A percentile compares a stretch with the other conserved stretches of the same genome.
These are phyloP conservation scores for Mrakia gelida DNA, from an alignment of 768 basidiomycete species.

Conservation along the genomic window DNA sequence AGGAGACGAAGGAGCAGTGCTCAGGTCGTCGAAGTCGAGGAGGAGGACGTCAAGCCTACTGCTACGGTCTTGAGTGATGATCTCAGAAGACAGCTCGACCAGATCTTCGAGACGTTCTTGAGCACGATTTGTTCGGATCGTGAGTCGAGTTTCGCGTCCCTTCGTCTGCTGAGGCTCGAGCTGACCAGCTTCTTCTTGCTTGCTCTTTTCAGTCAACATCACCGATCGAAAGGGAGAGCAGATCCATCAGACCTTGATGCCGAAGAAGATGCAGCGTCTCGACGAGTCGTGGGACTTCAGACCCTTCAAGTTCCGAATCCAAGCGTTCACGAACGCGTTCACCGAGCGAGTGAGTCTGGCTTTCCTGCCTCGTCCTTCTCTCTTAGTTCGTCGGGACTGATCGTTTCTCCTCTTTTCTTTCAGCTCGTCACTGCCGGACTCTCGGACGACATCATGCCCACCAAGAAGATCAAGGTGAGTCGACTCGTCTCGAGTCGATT, in stretches of 20 bases:
- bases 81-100: slow-evolving; percentile 74
- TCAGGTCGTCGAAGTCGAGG: not conserved
- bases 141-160: slow-evolving; percentile 48
- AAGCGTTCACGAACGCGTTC: slow-evolving; percentile 94
- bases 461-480: slow-evolving; percentile 69
- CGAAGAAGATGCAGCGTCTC: slow-evolving; percentile 91
- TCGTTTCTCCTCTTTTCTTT: not conserved
- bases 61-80: slow-evolving; percentile 49
- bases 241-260: slow-evolving; percentile 97
- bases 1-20: not conserved
- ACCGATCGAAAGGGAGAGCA: slow-evolving; percentile 92
- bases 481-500: not conserved
- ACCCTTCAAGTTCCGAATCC: slow-evolving; percentile 98
- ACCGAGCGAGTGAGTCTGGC: slow-evolving; percentile 66
- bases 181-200: not conserved
- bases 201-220: slow-evolving; percentile 64
- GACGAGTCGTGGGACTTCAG: slow-evolving; percentile 96
- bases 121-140: slow-evolving; percentile 82
- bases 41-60: slow-evolving; percentile 4
- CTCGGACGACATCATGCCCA: slow-evolving; percentile 82
- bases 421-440: not conserved
- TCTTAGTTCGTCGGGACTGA: not conserved
- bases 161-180: not conserved
- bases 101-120: slow-evolving; percentile 84
- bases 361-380: slow-evolving; percentile 31